Base-by-base conservation (phyloP, 306 rosid genomes). In the Medicago arabica region DNA sequence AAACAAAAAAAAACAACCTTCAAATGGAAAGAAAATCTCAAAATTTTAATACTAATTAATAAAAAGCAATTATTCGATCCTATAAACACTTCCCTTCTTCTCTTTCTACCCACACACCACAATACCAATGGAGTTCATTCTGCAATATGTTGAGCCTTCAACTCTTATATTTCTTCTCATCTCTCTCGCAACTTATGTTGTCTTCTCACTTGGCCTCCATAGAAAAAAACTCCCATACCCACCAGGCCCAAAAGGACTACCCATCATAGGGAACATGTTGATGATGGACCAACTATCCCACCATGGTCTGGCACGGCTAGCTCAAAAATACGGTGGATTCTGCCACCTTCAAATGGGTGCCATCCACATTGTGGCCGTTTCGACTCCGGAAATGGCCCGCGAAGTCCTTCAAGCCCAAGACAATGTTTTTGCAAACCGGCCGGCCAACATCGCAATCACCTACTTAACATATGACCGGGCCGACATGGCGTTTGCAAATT, bases 401-500 rank as follows among this genome's bases (percentile, higher is more conserved):
- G 85, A 91, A 64, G 94, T 87, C 1, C 95, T 90, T 39, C 96
- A 88, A 23, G 83, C 71, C 10, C 93, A 90, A 5, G 96, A 90
- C 41, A 38, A 62, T 44, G 79, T 71, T 28, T 91, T 87, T 63
- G 75, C 92, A 0, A 91, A 91, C 53, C 85, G 94, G 10, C 92
- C 97, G 0, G 86, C 97, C 9, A 87, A 85, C 18, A 71, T 87
- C 9, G 93, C 94, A 19, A 86, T 91, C 43, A 55, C 74, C 10
- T 91, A 89, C 77, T 80, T 91, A 2, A 87, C 94, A 3, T 89
- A 91, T 51, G 84, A 86, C 41, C 87, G 89, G 8, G 94, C 92
- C 0, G 97, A 91, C 83, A 89, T 91, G 97, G 97, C 92, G 0
- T 91, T 91, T 12, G 94, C 97, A 13, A 81, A 89, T 80, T 89